Evolutionary conservation across 192 early-diverging fungal species (phyloP).

Genomic region (Backusella australiensis): DNA sequence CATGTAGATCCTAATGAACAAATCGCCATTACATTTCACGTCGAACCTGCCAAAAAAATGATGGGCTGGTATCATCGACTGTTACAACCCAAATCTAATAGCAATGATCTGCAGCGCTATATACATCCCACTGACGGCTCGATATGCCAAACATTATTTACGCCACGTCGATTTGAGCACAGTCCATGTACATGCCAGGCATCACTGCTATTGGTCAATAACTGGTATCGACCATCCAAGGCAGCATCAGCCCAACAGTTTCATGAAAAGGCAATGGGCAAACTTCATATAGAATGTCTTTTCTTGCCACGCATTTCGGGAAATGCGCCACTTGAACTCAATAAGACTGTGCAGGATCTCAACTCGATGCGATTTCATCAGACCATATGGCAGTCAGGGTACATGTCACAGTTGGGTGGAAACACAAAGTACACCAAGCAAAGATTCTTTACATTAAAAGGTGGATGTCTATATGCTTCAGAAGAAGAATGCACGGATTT

Average conservation of each 20-base stretch:
- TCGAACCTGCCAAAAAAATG: background rate
- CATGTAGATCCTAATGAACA: slow-evolving; percentile 5
- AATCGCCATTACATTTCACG: background rate
- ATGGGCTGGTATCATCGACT: background rate
- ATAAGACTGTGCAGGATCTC: background rate
- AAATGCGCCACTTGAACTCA: background rate
- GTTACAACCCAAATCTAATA: background rate
- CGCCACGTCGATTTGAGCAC: background rate
- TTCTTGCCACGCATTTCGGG: background rate
- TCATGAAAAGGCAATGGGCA: background rate
- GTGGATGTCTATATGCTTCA: background rate
- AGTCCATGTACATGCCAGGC: background rate
- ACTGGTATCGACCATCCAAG: background rate
- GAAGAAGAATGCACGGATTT: background rate
- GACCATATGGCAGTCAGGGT: background rate
- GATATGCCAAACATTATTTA: background rate
- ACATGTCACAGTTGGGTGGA: background rate
- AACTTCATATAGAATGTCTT: background rate
- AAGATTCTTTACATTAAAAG: background rate
- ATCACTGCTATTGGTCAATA: background rate
- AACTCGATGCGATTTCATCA: slow-evolving; percentile 5
- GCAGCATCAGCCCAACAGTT: background rate
- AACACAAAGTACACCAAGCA: background rate
- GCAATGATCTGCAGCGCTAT: background rate
- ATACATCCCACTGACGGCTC: background rate